phyloP scores from a whole-genome alignment of 2,329 filamentous ascomycete species.

The Torrubiella hemipterigena region DNA sequence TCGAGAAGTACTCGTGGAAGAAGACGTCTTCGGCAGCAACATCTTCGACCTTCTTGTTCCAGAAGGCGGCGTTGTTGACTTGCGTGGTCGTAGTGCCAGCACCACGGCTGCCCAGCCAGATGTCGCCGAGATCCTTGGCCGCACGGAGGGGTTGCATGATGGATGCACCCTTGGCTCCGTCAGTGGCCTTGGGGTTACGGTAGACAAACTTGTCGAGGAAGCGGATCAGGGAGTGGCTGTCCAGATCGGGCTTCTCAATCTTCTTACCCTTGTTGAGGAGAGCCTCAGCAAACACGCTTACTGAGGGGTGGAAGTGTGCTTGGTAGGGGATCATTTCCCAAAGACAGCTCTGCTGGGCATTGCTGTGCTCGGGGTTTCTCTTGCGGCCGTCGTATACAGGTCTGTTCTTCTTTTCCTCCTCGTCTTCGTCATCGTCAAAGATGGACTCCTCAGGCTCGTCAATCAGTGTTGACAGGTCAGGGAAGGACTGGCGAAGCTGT shows the following conservation, averaged over 20 bases:
- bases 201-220: conserved; percentile 99
- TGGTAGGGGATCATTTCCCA: conserved; percentile 60
- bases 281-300: conserved; percentile 67
- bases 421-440: conserved; percentile 53
- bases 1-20: conserved; percentile 94
- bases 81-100: conserved; percentile 22
- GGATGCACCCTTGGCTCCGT: conserved; percentile 61
- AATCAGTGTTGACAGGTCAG: conserved; percentile 66
- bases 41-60: conserved; percentile 79
- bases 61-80: conserved; percentile 83
- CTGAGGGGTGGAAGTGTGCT: conserved; percentile 84
- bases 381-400: conserved; percentile 74
- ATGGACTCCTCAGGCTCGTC: conserved; percentile 64
- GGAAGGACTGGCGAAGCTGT: conserved; percentile 69
- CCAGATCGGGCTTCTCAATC: conserved; percentile 80
- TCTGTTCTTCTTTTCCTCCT: conserved; percentile 12
- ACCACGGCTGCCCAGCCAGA: conserved; percentile 41
- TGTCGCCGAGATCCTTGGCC: conserved; percentile 39
- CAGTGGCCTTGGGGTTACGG: conserved; percentile 70
- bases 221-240: conserved; percentile 81
- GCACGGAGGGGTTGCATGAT: conserved; percentile 86
- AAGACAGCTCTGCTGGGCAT: conserved; percentile 83
- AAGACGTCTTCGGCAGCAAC: conserved; percentile 89
- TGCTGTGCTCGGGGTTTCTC: conserved; percentile 80
- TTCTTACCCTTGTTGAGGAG: conserved; percentile 58